A percentile compares a stretch with the other conserved stretches of the same genome.
These are phyloP conservation scores for Auxenochlorella pyrenoidosa DNA, from an alignment of 139 green algal genomes.

Conservation along the genomic window DNA sequence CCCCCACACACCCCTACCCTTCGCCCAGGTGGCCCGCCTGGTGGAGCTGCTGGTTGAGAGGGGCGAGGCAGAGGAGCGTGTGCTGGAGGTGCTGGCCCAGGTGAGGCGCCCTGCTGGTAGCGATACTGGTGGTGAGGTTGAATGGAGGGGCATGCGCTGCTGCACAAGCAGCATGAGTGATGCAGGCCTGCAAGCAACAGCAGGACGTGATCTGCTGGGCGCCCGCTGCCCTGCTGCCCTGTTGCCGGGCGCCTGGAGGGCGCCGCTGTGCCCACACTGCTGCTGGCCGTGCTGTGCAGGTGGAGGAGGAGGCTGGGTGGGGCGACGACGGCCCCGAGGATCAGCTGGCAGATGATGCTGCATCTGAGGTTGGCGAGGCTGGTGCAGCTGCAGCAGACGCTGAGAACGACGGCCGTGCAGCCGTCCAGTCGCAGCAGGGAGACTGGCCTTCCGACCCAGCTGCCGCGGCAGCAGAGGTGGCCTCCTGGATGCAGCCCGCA, in stretches of 20 bases:
- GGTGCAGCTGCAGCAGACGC: background rate
- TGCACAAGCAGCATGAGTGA: background rate
- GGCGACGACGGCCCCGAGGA: background rate
- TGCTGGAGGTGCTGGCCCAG: conserved; percentile 18
- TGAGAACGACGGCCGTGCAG: background rate
- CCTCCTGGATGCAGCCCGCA: background rate
- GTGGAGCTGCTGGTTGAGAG: conserved; percentile 26
- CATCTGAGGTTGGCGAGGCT: background rate
- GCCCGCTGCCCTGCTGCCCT: too few relatives aligned
- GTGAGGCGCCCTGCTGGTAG: background rate
- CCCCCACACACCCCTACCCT: background rate
- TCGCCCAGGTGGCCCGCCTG: conserved; percentile 20
- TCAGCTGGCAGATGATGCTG: background rate
- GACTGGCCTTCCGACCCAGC: background rate
- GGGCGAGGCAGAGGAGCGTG: background rate
- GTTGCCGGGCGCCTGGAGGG: too few relatives aligned
- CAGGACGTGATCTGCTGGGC: too few relatives aligned
- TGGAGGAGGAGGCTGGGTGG: conserved; percentile 43
- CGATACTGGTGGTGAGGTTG: too few relatives aligned
- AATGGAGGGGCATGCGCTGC: background rate
- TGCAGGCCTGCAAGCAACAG: too few relatives aligned
- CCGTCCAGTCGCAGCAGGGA: background rate
- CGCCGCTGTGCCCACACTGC: too few relatives aligned
- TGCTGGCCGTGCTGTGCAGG: background rate
- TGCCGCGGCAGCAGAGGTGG: background rate